Evolutionary conservation across 2,329 filamentous ascomycete genomes (phyloP).

Genomic region (Neopestalotiopsis sp.): DNA sequence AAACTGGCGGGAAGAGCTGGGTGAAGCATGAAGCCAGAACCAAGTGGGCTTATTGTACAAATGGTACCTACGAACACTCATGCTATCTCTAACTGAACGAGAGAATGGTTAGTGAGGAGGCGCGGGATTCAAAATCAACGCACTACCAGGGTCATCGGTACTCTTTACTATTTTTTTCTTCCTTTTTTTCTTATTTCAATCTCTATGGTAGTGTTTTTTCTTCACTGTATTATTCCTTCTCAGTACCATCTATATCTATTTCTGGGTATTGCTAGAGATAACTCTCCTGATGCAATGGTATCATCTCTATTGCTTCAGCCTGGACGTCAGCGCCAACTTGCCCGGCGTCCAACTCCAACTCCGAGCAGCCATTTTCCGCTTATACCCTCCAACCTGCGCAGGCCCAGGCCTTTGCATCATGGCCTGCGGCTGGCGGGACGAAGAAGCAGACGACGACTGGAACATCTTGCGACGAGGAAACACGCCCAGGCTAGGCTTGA

Average conservation of each 20-base stretch:
- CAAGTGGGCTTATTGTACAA: no score
- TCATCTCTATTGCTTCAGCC: background rate
- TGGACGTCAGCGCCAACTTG: background rate
- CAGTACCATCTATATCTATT: background rate
- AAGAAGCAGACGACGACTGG: background rate
- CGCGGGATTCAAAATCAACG: no score
- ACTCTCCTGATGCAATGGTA: no score
- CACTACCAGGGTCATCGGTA: background rate
- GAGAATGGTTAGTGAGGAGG: no score
- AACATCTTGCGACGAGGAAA: slow-evolving; percentile 1
- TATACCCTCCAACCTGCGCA: no score
- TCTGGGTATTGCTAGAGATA: background rate
- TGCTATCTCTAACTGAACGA: no score
- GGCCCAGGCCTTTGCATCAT: background rate
- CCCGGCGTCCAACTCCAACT: slow-evolving; percentile 14
- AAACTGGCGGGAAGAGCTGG: no score
- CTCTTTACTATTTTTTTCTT: background rate
- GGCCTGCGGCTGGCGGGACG: background rate
- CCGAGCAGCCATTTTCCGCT: background rate
- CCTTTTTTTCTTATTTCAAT: background rate
- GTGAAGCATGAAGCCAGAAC: no score
- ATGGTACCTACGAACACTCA: no score
- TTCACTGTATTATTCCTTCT: no score
- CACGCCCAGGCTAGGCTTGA: slow-evolving; percentile 2
- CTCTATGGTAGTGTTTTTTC: no score